phyloP scores from a whole-genome alignment of 805 yeast genomes.

The Candida nanaspora region DNA sequence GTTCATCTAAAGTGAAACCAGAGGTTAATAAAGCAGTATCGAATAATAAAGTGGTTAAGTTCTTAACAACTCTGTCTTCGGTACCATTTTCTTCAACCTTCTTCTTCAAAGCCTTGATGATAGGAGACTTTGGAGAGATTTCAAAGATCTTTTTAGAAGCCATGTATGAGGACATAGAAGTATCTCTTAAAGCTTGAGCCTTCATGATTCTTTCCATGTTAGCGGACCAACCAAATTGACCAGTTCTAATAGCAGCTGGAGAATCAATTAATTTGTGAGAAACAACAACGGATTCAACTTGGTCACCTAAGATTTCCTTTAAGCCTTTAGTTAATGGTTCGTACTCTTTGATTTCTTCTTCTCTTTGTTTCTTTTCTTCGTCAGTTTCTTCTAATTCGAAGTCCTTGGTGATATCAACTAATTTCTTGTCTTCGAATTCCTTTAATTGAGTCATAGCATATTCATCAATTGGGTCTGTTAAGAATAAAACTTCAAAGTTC shows the following conservation, averaged over 20 bases:
- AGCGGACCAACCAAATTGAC: conserved; percentile 99
- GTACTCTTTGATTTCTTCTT: conserved; percentile 83
- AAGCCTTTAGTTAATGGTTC: conserved; percentile 93
- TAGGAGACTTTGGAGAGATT: conserved; percentile 94
- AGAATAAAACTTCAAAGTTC: conserved; percentile 95
- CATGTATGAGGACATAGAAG: conserved; percentile 99
- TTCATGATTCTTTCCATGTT: conserved; percentile 99
- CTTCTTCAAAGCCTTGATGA: conserved; percentile 90
- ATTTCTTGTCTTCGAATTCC: conserved; percentile 98
- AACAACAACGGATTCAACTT: conserved; percentile 98
- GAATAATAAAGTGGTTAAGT: conserved; percentile 89
- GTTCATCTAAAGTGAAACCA: conserved; percentile 98
- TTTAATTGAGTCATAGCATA: conserved; percentile 98
- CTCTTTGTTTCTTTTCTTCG: conserved; percentile 94
- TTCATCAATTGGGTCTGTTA: conserved; percentile 99
- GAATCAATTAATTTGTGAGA: conserved; percentile 96
- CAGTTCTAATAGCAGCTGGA: conserved; percentile 99
- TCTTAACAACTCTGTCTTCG: conserved; percentile 97
- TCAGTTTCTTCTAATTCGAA: conserved; percentile 97
- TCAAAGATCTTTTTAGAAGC: conserved; percentile 98
- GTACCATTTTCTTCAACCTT: conserved; percentile 97
- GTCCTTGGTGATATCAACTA: conserved; percentile 98
- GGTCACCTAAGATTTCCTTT: conserved; percentile 96
- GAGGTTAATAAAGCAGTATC: conserved; percentile 98
- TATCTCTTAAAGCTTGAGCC: conserved; percentile 99